Evolutionary conservation across 2,329 filamentous ascomycete species (phyloP).

Genomic region (Penicillium palitans): DNA sequence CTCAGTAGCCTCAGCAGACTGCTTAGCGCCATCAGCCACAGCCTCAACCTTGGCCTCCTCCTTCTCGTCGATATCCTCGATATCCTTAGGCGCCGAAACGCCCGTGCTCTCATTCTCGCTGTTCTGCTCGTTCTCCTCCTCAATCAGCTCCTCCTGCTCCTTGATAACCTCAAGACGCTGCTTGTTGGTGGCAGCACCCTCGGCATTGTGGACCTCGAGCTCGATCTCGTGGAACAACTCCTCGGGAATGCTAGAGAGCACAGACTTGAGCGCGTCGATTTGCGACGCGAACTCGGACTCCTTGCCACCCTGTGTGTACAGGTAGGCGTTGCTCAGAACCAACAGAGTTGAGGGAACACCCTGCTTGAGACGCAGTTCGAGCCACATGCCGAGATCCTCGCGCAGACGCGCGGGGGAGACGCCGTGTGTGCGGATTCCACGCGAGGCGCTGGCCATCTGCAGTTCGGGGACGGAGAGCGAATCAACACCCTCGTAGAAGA

Average conservation of each 20-base stretch:
- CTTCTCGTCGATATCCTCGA: slow-evolving; percentile 92
- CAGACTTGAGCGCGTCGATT: slow-evolving; percentile 88
- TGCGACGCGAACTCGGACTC: slow-evolving; percentile 81
- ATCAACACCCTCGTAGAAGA: slow-evolving; percentile 90
- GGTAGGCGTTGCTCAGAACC: slow-evolving; percentile 95
- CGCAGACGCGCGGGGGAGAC: slow-evolving; percentile 85
- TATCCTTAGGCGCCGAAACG: slow-evolving; percentile 75
- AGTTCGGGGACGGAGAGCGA: slow-evolving; percentile 90
- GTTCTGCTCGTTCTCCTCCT: slow-evolving; percentile 93
- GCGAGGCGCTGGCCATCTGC: slow-evolving; percentile 86
- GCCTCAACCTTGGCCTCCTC: slow-evolving; percentile 62
- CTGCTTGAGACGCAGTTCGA: slow-evolving; percentile 88
- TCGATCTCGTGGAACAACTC: slow-evolving; percentile 99
- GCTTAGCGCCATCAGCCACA: slow-evolving; percentile 44
- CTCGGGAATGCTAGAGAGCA: slow-evolving; percentile 91
- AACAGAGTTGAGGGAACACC: slow-evolving; percentile 95
- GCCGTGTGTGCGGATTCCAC: slow-evolving; percentile 88
- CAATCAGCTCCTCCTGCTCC: slow-evolving; percentile 97
- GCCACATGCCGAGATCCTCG: slow-evolving; percentile 88
- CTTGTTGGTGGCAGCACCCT: slow-evolving; percentile 97
- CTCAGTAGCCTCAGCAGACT: slow-evolving; percentile 50
- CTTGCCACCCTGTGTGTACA: slow-evolving; percentile 77
- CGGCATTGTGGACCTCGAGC: slow-evolving; percentile 93
- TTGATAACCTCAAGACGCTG: slow-evolving; percentile 96
- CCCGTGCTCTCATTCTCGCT: slow-evolving; percentile 75